Percentiles rank a stretch among this genome's conserved stretches.
phyloP scores from a whole-genome alignment of 805 yeast genomes.

The Monosporozyma aerobia region DNA sequence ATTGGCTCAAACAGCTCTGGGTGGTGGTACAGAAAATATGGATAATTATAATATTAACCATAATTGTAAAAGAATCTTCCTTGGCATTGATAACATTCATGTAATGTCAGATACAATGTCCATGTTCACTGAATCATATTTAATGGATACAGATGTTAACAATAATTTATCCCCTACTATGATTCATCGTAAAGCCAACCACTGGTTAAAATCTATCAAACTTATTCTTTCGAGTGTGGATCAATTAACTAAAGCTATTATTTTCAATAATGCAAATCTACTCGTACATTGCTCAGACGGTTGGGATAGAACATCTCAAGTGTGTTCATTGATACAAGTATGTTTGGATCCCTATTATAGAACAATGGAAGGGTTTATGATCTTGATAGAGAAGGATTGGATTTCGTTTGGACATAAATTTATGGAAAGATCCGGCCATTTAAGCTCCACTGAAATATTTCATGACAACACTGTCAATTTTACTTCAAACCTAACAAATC shows the following conservation, averaged over 20 bases:
- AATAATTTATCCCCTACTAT: background rate
- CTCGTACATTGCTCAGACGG: slow-evolving; percentile 95
- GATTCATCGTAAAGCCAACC: background rate
- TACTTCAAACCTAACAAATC: slow-evolving; percentile 1
- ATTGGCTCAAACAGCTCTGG: slow-evolving; percentile 90
- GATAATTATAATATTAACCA: slow-evolving; percentile 69
- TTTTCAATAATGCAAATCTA: slow-evolving; percentile 72
- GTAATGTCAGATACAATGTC: slow-evolving; percentile 81
- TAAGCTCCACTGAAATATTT: slow-evolving; percentile 45
- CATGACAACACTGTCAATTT: slow-evolving; percentile 29
- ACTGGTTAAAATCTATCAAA: slow-evolving; percentile 70
- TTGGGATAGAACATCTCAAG: slow-evolving; percentile 95
- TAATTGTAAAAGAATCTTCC: slow-evolving; percentile 49
- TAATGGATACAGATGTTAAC: slow-evolving; percentile 56
- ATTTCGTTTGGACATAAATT: slow-evolving; percentile 88
- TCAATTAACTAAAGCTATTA: slow-evolving; percentile 69
- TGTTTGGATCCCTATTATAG: slow-evolving; percentile 87
- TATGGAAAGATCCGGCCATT: slow-evolving; percentile 72
- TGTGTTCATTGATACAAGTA: slow-evolving; percentile 71
- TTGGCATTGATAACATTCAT: slow-evolving; percentile 92
- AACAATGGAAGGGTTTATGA: slow-evolving; percentile 79
- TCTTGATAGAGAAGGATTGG: slow-evolving; percentile 90
- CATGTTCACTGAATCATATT: slow-evolving; percentile 45
- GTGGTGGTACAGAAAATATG: slow-evolving; percentile 95
- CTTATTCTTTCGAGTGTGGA: slow-evolving; percentile 68